Evolutionary conservation across 1,284 basidiomycete genomes (phyloP).

Genomic region (Fistulina hepatica): DNA sequence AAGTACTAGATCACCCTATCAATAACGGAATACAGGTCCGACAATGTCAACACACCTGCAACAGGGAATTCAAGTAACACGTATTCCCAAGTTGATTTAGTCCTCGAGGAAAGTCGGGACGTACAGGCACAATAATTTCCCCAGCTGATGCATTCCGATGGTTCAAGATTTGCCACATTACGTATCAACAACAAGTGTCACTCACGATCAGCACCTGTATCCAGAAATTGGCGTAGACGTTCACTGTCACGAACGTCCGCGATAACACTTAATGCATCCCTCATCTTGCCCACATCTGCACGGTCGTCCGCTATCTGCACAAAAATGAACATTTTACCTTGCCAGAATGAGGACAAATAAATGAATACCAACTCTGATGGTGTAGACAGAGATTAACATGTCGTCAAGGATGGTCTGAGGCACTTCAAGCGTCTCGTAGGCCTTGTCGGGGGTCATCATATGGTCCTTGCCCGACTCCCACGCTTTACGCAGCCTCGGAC

Average conservation of each 20-base stretch:
- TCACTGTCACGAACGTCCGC: conserved; percentile 64
- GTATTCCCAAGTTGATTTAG: conserved; percentile 91
- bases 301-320: conserved; percentile 43
- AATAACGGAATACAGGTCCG: conserved; percentile 5
- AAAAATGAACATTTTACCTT: conserved; percentile 4
- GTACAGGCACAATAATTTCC: conserved; percentile 38
- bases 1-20: conserved; percentile 56
- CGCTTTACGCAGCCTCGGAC: conserved; percentile 32
- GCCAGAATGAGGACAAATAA: background rate
- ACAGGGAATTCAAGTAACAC: conserved; percentile 82
- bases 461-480: conserved; percentile 46
- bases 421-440: conserved; percentile 65
- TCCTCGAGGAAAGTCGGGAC: conserved; percentile 69
- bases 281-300: conserved; percentile 51
- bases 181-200: conserved; percentile 15
- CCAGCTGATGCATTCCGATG: conserved; percentile 40
- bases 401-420: conserved; percentile 62
- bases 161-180: too few relatives aligned
- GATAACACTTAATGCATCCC: conserved; percentile 55
- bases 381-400: conserved; percentile 64
- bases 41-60: conserved; percentile 52
- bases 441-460: conserved; percentile 59
- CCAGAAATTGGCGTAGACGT: conserved; percentile 55
- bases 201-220: conserved; percentile 65
- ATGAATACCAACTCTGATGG: conserved; percentile 49